Conservation (phyloP, 2,329 filamentous ascomycete genomes). For the Metarhizium album region DNA sequence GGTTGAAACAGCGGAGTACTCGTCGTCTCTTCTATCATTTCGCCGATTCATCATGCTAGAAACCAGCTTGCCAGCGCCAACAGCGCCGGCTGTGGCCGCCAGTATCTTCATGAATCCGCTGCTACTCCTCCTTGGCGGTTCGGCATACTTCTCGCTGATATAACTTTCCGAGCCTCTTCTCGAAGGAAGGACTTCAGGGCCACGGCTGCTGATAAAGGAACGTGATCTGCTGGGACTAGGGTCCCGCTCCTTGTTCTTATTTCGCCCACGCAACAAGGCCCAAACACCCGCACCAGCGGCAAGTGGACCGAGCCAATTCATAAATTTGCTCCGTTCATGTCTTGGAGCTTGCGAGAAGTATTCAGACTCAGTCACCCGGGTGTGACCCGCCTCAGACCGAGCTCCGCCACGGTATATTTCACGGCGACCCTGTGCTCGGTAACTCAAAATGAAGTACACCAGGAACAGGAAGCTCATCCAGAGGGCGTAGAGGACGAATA, state of each 20-base stretch:
- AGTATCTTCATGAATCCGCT: slow-evolving; percentile 52
- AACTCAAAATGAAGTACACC: slow-evolving; percentile 71
- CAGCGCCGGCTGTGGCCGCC: slow-evolving; percentile 46
- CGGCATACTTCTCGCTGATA: slow-evolving; percentile 54
- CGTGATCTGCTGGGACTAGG: slow-evolving; percentile 29
- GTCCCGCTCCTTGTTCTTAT: slow-evolving; percentile 29
- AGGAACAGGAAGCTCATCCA: slow-evolving; percentile 65
- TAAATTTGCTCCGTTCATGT: slow-evolving; percentile 20
- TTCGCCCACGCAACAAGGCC: slow-evolving; percentile 34
- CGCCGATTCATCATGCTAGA: slow-evolving; percentile 47
- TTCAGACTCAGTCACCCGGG: slow-evolving; percentile 29
- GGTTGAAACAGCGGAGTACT: slow-evolving; percentile 51
- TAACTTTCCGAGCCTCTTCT: slow-evolving; percentile 46
- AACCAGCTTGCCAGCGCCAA: slow-evolving; percentile 52
- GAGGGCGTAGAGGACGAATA: slow-evolving; percentile 79
- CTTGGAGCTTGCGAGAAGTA: slow-evolving; percentile 25
- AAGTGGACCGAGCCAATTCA: slow-evolving; percentile 41
- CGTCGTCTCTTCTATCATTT: slow-evolving; percentile 41
- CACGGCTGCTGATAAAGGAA: slow-evolving; percentile 25
- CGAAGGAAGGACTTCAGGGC: slow-evolving; percentile 41
- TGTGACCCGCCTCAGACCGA: slow-evolving; percentile 39
- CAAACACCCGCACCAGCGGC: slow-evolving; percentile 40
- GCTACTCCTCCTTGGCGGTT: slow-evolving; percentile 29
- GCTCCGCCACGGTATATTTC: slow-evolving; percentile 45
- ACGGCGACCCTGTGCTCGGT: slow-evolving; percentile 46